These are phyloP conservation scores for Plasmodium knowlesi DNA, from an alignment of 169 alveolate species.

Conservation along the genomic window DNA sequence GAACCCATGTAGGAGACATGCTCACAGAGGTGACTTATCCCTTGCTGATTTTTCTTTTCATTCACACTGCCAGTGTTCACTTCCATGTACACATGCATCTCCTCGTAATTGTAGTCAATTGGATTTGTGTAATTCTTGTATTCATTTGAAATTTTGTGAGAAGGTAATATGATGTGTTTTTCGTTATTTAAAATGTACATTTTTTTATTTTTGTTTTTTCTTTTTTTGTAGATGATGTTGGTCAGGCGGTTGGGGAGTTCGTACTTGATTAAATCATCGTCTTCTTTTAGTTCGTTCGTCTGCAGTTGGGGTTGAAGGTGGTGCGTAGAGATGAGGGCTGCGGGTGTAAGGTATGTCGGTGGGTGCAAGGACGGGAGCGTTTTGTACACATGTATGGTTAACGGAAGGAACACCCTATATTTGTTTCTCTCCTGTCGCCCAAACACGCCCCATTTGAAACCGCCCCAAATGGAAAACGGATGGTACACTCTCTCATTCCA, in stretches of 20 bases:
- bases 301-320: neutral
- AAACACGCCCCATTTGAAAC: neutral
- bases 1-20: constrained; percentile 91
- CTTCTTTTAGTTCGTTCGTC: constrained; percentile 51
- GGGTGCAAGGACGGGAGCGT: no score
- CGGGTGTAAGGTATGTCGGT: no score
- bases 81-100: constrained; percentile 84
- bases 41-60: constrained; percentile 87
- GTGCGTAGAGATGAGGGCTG: neutral
- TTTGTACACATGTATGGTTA: neutral
- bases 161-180: constrained; percentile 53
- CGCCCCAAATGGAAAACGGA: neutral
- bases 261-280: constrained; percentile 48
- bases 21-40: constrained; percentile 90
- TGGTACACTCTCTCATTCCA: neutral
- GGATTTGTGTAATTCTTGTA: constrained; percentile 37
- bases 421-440: neutral
- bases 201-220: constrained; percentile 48
- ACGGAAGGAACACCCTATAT: neutral
- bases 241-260: constrained; percentile 40
- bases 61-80: constrained; percentile 88
- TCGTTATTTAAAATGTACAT: constrained; percentile 51
- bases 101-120: constrained; percentile 71
- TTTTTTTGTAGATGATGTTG: constrained; percentile 66
- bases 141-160: constrained; percentile 54